Evolutionary conservation across 2,329 filamentous ascomycete genomes (phyloP), one percentile per base, ranked within the genome.

Genomic region (Ceratocystiopsis sp.): DNA sequence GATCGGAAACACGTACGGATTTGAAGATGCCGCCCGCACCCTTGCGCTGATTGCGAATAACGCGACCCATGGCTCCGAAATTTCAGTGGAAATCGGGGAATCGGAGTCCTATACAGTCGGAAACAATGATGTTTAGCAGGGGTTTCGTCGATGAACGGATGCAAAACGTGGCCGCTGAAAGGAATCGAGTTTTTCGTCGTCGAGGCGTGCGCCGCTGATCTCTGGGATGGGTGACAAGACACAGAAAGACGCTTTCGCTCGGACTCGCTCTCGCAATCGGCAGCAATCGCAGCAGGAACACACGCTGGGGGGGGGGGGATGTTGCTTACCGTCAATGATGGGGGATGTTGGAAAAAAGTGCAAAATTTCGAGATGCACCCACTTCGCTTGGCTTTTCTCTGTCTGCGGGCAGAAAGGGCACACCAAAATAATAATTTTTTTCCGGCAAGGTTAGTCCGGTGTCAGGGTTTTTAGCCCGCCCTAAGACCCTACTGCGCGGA

Each of bases 21-120:
- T 56, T 72, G 67, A 73, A 73, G 58, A 73, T 73, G 59, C 65
- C 67, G 60, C 68, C 68, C 62, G 64, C 65, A 59, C 69, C 69
- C 65, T 73, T 73, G 60, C 69, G 67, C 71, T 77, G 73, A 65
- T 77, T 77, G 66, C 73, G 71, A 68, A 77, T 77, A 48, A 51
- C 50, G 42, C 50, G 50, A 51, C 50, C 50, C 50, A 51, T 51
- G 46, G 48, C 45, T 50, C 44, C 45, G 45, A 15, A 29, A 29
- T 29, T 29, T 29, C 25, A 29, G 25, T 29, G 25, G 25, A 29
- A 29, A 29, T 29, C 25, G 38, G 42, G 32, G 15, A 38, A 37
- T 34, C 35, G 40, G 48, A 47, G 45, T 45, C 45, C 47, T 47
- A 42, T 8, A 38, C 25, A 14, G 13, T 11, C 4, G 25, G 12